Evolutionary conservation across 192 early-diverging fungal genomes (phyloP).

Genomic region (Coemansia sp.): DNA sequence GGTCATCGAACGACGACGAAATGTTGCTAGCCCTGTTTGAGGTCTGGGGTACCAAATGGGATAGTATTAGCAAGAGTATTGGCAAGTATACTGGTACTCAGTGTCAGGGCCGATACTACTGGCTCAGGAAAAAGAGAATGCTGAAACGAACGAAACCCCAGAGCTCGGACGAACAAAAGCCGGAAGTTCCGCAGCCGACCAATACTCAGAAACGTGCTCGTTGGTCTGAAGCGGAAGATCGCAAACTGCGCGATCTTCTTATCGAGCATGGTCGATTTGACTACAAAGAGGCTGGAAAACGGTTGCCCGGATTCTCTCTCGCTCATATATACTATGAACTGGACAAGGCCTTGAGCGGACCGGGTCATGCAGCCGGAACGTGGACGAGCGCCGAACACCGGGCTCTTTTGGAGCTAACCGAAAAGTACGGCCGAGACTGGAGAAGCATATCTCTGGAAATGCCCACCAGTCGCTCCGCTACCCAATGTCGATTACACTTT

Average conservation of each 20-base stretch:
- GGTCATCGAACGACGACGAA: slow-evolving; percentile 3
- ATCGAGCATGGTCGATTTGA: slow-evolving; percentile 8
- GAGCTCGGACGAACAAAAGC: not conserved
- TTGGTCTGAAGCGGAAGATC: slow-evolving; percentile 15
- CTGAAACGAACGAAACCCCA: not conserved
- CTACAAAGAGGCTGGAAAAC: not conserved
- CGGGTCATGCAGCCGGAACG: not conserved
- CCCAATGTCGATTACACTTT: slow-evolving; percentile 23
- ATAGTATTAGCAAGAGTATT: not conserved
- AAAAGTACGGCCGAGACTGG: slow-evolving; percentile 26
- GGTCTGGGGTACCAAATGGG: slow-evolving; percentile 6
- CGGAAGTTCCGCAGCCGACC: not conserved
- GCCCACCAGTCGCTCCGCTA: slow-evolving; percentile 22
- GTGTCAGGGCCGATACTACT: slow-evolving; percentile 9
- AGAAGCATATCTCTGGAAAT: slow-evolving; percentile 11
- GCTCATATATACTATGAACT: slow-evolving; percentile 9
- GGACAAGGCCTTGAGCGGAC: not conserved
- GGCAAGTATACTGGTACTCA: not conserved
- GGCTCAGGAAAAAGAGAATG: not conserved
- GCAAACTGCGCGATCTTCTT: slow-evolving; percentile 16
- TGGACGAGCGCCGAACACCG: slow-evolving; percentile 26
- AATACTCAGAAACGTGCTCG: not conserved
- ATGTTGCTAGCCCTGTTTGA: not conserved
- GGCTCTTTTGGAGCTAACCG: slow-evolving; percentile 18
- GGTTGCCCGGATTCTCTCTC: slow-evolving; percentile 12